phyloP scores from a whole-genome alignment of 768 basidiomycete genomes.

The Lactifluus subvellereus region DNA sequence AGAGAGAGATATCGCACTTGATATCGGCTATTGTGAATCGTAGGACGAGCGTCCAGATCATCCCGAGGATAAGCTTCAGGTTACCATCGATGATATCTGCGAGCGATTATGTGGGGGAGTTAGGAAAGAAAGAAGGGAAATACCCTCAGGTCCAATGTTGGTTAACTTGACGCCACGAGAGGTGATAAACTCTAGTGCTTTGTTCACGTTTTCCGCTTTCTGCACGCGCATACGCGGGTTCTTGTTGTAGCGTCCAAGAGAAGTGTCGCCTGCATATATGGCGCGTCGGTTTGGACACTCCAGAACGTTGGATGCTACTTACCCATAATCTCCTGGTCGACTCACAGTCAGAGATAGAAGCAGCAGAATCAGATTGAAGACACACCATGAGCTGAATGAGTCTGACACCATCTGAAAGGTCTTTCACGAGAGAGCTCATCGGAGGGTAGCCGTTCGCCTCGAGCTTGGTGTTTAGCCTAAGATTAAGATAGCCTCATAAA shows the following conservation, averaged over 20 bases:
- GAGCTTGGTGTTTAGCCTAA: slow-evolving; percentile 93
- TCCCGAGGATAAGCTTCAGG: slow-evolving; percentile 93
- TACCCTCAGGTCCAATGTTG: slow-evolving; percentile 96
- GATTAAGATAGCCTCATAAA: slow-evolving; percentile 31
- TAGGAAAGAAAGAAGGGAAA: slow-evolving; percentile 1
- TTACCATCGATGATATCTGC: slow-evolving; percentile 99
- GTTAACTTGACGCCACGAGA: slow-evolving; percentile 92
- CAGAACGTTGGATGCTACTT: slow-evolving; percentile 24
- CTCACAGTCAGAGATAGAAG: slow-evolving; percentile 3
- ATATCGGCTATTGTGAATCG: slow-evolving; percentile 98
- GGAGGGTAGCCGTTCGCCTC: slow-evolving; percentile 79
- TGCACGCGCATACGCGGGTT: slow-evolving; percentile 89
- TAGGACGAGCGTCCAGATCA: slow-evolving; percentile 98
- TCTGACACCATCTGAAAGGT: slow-evolving; percentile 92
- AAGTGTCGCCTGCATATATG: slow-evolving; percentile 59
- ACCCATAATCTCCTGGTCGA: slow-evolving; percentile 96
- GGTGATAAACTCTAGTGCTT: slow-evolving; percentile 92
- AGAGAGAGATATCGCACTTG: slow-evolving; percentile 50
- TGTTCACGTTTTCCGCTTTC: slow-evolving; percentile 97
- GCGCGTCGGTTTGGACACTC: slow-evolving; percentile 4
- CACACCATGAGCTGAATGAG: slow-evolving; percentile 90
- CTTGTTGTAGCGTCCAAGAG: slow-evolving; percentile 92
- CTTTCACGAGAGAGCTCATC: slow-evolving; percentile 83
- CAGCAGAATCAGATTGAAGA: background rate
- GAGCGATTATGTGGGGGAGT: slow-evolving; percentile 8